These are phyloP conservation scores for Usnea hakonensis DNA, from an alignment of 495 filamentous ascomycete species.

Conservation along the genomic window DNA sequence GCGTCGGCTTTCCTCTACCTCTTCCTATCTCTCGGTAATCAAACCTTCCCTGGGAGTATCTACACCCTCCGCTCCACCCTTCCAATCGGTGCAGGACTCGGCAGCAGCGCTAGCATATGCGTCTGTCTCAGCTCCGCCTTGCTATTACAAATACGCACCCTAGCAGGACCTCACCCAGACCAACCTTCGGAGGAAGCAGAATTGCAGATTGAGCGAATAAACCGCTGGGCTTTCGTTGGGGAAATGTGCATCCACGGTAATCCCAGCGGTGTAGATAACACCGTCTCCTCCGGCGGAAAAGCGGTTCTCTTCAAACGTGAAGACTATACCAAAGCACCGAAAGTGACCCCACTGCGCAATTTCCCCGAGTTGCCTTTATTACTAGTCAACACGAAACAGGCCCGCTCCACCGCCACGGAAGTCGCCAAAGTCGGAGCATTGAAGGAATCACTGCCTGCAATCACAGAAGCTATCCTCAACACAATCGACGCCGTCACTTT, in stretches of 20 bases:
- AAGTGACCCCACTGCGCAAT: conserved; percentile 65
- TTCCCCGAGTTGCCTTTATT: conserved; percentile 89
- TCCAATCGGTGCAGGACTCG: conserved; percentile 84
- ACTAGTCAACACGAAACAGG: conserved; percentile 76
- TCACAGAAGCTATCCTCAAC: conserved; percentile 71
- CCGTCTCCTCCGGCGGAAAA: conserved; percentile 86
- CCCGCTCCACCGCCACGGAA: conserved; percentile 72
- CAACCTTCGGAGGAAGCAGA: conserved; percentile 75
- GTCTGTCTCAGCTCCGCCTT: conserved; percentile 86
- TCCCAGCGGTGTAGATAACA: conserved; percentile 94
- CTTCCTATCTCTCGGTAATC: conserved; percentile 77
- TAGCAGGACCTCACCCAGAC: conserved; percentile 82
- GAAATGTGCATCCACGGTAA: conserved; percentile 97
- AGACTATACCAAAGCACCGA: conserved; percentile 69
- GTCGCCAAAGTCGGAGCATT: conserved; percentile 78
- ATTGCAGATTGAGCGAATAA: conserved; percentile 84
- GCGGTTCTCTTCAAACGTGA: conserved; percentile 80
- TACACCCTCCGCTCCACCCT: conserved; percentile 93
- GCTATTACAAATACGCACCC: conserved; percentile 76
- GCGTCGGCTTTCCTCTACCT: conserved; percentile 87
- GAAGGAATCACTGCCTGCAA: conserved; percentile 56
- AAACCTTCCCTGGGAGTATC: conserved; percentile 65
- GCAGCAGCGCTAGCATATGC: conserved; percentile 84
- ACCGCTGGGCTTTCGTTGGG: conserved; percentile 93
- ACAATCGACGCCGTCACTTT: conserved; percentile 74